Percentiles rank a stretch among this genome's conserved stretches.
These are phyloP conservation scores for Aspergillus leporis DNA, from an alignment of 495 filamentous ascomycete genomes.

Conservation along the genomic window DNA sequence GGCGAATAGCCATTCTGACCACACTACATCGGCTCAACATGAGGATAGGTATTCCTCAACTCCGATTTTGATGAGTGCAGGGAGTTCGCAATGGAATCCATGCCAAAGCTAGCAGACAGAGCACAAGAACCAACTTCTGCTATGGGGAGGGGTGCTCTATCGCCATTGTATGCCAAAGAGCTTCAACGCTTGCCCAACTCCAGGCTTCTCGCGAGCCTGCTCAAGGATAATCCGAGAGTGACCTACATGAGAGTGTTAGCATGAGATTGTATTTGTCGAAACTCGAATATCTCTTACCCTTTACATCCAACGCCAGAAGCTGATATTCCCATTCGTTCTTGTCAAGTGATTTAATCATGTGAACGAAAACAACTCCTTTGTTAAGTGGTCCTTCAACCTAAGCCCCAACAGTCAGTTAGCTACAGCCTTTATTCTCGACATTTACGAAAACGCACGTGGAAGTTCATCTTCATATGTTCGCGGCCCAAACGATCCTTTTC, in stretches of 20 bases:
- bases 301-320: slow-evolving; percentile 78
- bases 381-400: slow-evolving; percentile 82
- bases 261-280: background rate
- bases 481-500: slow-evolving; percentile 72
- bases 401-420: slow-evolving; percentile 3
- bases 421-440: no score
- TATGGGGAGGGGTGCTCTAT: slow-evolving; percentile 26
- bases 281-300: slow-evolving; percentile 38
- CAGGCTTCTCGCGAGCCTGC: slow-evolving; percentile 41
- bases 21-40: background rate
- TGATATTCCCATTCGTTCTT: slow-evolving; percentile 74
- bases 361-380: slow-evolving; percentile 70
- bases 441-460: slow-evolving; percentile 72
- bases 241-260: slow-evolving; percentile 23
- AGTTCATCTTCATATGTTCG: slow-evolving; percentile 84
- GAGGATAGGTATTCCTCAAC: background rate
- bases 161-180: slow-evolving; percentile 55
- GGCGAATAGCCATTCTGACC: background rate
- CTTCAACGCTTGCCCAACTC: slow-evolving; percentile 42
- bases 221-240: slow-evolving; percentile 52
- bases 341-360: slow-evolving; percentile 68
- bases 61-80: background rate
- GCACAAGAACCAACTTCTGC: background rate
- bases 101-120: background rate
- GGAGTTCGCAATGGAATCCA: background rate